Conservation (phyloP, 2,329 filamentous ascomycete genomes). For the Fusarium albidum region DNA sequence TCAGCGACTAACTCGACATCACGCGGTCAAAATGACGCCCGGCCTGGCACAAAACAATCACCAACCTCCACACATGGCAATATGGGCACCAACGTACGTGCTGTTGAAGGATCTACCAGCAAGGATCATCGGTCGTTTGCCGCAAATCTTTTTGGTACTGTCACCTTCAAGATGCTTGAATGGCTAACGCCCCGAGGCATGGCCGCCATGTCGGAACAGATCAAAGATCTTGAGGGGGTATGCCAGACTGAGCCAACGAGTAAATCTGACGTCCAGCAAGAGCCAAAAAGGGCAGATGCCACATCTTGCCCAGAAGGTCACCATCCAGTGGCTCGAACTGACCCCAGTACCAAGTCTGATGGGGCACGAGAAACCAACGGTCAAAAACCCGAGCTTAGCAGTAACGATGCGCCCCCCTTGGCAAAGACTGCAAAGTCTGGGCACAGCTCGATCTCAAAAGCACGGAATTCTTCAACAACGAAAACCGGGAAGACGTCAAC, state of each 20-base stretch:
- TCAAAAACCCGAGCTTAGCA: conserved; percentile 3
- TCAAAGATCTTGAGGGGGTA: conserved; percentile 25
- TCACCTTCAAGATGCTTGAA: conserved; percentile 74
- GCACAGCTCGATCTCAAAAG: conserved; percentile 17
- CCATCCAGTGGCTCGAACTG: neutral
- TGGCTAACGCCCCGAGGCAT: conserved; percentile 71
- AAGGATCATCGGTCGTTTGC: conserved; percentile 69
- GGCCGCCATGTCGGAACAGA: conserved; percentile 55
- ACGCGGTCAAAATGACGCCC: neutral
- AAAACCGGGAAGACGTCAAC: conserved; percentile 44
- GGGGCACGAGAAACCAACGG: neutral
- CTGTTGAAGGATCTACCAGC: conserved; percentile 56
- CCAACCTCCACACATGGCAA: neutral
- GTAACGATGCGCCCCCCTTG: conserved; percentile 4
- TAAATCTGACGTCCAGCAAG: conserved; percentile 3
- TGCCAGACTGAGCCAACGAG: neutral
- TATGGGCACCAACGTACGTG: conserved; percentile 42
- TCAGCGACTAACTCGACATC: neutral
- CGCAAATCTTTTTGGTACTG: conserved; percentile 70
- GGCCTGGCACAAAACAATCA: neutral
- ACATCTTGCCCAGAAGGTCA: neutral
- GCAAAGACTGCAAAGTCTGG: conserved; percentile 16
- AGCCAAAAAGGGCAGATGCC: neutral
- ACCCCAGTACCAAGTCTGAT: neutral
- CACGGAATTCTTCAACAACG: conserved; percentile 26